Base-by-base conservation (phyloP, 2,329 filamentous ascomycete species). In the Phyllosticta capitalensis region DNA sequence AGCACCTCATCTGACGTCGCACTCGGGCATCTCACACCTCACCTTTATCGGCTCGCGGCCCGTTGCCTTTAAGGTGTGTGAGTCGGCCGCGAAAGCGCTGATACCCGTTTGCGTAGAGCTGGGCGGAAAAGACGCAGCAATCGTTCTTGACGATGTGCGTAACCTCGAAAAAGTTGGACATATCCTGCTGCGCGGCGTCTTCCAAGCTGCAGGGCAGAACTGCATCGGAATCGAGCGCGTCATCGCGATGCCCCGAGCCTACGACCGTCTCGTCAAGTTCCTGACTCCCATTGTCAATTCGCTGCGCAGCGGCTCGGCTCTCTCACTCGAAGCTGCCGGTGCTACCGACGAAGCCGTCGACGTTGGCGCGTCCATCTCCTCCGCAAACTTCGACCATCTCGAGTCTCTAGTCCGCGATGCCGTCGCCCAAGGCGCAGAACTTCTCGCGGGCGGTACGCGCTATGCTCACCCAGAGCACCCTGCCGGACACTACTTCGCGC, bases 181-280 rank as follows among this genome's bases (percentile, higher is more conserved):
- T 63, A 88, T 95, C 63, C 83, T 97, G 63, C 86, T 99, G 76
- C 85, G 94, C 57, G 94, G 92, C 56, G 90, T 90, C 9, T 99
- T 97, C 75, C 94, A 99, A 74, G 91, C 91, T 56, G 87, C 91
- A 17, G 94, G 94, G 1, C 94, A 99, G 74, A 99, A 99, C 76
- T 99, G 94, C 75, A 92, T 99, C 69, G 94, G 94, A 59, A 92
- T 96, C 65, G 94, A 99, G 76, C 88, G 94, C 59, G 86, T 97
- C 68, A 86, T 97, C 65, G 90, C 88, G 22, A 81, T 89, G 17
- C 86, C 90, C 1, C 78, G 76, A n/a, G 80, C 89, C 56, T 95
- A 97, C 76, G 80, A 88, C 63, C 78, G 79, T 59, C 82, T 99
- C 21, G 76, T 96, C 56, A 73, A 79, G 5, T 79, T 85, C 62